phyloP scores from a whole-genome alignment of 208 protist genomes.

The Trypanosoma brucei region DNA sequence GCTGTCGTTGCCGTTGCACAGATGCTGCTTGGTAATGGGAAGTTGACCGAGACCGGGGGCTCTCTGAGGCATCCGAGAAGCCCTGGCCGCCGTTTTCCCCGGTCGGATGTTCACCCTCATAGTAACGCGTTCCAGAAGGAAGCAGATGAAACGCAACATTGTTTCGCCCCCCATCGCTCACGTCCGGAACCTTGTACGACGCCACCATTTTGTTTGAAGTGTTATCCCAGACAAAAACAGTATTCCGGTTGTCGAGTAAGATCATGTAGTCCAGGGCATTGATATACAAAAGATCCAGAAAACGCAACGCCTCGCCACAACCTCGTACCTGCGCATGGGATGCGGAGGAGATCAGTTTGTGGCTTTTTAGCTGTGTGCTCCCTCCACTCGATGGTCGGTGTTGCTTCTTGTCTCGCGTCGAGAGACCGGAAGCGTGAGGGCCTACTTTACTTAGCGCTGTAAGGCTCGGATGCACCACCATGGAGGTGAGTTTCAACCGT shows the following conservation, averaged over 20 bases:
- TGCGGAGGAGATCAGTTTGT: neutral
- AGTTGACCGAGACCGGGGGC: too few species aligned
- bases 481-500: conserved; percentile 4
- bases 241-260: conserved; percentile 42
- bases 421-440: conserved; percentile 1
- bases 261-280: conserved; percentile 23
- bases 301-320: conserved; percentile 26
- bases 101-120: conserved; percentile 5
- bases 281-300: conserved; percentile 39
- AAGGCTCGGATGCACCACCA: conserved; percentile 20
- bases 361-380: neutral
- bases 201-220: conserved; percentile 22
- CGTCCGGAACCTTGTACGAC: conserved; percentile 5
- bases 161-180: conserved; percentile 6
- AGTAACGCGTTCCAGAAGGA: conserved; percentile 19
- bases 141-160: conserved; percentile 21
- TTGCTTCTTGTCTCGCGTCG: conserved; percentile 10
- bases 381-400: conserved; percentile 9
- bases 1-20: neutral
- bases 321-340: neutral
- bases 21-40: neutral
- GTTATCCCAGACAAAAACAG: conserved; percentile 41
- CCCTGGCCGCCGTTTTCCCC: neutral
- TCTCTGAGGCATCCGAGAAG: too few species aligned
- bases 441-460: neutral